These are phyloP conservation scores for slime mould (Dictyostelium discoideum) DNA, from an alignment of 78 protist species.

Conservation along the genomic window dicty_2.7 NC_007089.4:4176501-4177000, in stretches of 20 bases:
- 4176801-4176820: background rate
- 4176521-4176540: background rate
- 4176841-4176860: background rate
- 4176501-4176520: background rate
- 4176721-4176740: background rate
- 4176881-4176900: background rate
- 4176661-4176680: background rate
- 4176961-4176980: background rate
- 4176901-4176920: background rate
- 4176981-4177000: background rate
- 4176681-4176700: constrained; percentile 4
- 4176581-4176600: background rate
- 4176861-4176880: background rate
- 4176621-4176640: background rate
- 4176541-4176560: background rate
- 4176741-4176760: background rate
- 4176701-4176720: background rate
- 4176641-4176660: background rate
- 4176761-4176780: background rate
- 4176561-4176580: background rate
- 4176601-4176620: background rate
- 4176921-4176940: background rate
- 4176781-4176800: background rate
- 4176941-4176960: background rate
- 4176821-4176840: background rate